A percentile compares a stretch with the other conserved stretches of the same genome.
Evolutionary conservation across 352 stramenopile species (phyloP).

Genomic region (Globisporangium canariense): DNA sequence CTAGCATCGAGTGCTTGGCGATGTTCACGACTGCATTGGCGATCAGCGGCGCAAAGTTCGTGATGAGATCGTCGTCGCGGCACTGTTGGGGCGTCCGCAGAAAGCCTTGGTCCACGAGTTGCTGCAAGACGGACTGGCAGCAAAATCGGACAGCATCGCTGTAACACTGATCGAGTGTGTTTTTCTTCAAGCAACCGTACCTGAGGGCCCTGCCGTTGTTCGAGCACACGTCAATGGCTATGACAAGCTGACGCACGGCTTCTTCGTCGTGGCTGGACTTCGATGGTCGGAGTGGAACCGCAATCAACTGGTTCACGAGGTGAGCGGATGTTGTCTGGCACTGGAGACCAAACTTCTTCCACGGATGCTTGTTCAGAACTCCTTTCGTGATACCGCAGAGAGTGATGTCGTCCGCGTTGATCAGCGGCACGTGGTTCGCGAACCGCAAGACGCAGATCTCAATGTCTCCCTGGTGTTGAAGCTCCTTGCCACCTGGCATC

Average conservation of each 20-base stretch:
- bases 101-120: conserved; percentile 37
- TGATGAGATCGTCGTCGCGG: conserved; percentile 48
- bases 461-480: conserved; percentile 24
- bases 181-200: conserved; percentile 56
- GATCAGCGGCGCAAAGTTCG: conserved; percentile 52
- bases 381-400: conserved; percentile 51
- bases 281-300: conserved; percentile 22
- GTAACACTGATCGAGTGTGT: conserved; percentile 46
- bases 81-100: conserved; percentile 50
- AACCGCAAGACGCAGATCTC: conserved; percentile 69
- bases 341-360: conserved; percentile 58
- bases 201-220: conserved; percentile 25
- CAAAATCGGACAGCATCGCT: conserved; percentile 30
- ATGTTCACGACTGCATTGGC: conserved; percentile 46
- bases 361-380: conserved; percentile 32
- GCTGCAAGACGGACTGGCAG: conserved; percentile 38
- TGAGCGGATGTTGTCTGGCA: conserved; percentile 28
- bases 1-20: conserved; percentile 9
- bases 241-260: conserved; percentile 24
- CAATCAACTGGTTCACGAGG: conserved; percentile 54
- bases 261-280: conserved; percentile 10
- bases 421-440: conserved; percentile 66
- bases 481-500: conserved; percentile 25
- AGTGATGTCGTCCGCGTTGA: conserved; percentile 58
- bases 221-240: conserved; percentile 56